Conservation (phyloP, 306 rosid species). For the Delonix regia region DNA sequence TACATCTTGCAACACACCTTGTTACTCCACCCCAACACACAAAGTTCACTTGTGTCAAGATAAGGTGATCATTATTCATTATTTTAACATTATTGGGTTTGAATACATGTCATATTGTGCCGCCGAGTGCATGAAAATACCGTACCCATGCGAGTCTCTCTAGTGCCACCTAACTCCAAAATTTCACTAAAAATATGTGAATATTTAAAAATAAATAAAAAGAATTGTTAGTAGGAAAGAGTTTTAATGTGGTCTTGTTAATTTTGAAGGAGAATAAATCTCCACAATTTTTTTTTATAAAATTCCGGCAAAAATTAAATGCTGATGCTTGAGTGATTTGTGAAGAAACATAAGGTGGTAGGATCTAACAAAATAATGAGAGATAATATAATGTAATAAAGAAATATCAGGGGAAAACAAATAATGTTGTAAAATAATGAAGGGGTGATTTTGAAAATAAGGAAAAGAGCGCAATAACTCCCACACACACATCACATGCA, state of each 20-base stretch:
- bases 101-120: conserved; percentile 20
- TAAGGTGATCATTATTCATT: not conserved
- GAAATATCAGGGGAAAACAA: conserved; percentile 22
- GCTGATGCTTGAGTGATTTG: not conserved
- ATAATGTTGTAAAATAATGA: conserved; percentile 3
- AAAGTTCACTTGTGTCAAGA: too few relatives aligned
- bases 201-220: not conserved
- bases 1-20: not conserved
- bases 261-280: not conserved
- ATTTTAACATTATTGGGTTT: conserved; percentile 15
- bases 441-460: conserved; percentile 25
- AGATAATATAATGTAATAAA: conserved; percentile 14
- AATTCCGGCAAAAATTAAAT: not conserved
- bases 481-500: conserved; percentile 47
- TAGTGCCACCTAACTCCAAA: conserved; percentile 29
- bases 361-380: conserved; percentile 50
- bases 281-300: not conserved
- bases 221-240: not conserved
- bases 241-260: too few relatives aligned
- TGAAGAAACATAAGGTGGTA: conserved; percentile 29
- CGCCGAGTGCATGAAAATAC: conserved; percentile 22
- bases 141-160: conserved; percentile 31
- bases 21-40: not conserved
- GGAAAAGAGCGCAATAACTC: conserved; percentile 40
- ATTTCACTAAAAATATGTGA: not conserved